A percentile compares a stretch with the other conserved stretches of the same genome.
These are phyloP conservation scores for Thelonectria rubi DNA, from an alignment of 2,329 filamentous ascomycete species.

Conservation along the genomic window DNA sequence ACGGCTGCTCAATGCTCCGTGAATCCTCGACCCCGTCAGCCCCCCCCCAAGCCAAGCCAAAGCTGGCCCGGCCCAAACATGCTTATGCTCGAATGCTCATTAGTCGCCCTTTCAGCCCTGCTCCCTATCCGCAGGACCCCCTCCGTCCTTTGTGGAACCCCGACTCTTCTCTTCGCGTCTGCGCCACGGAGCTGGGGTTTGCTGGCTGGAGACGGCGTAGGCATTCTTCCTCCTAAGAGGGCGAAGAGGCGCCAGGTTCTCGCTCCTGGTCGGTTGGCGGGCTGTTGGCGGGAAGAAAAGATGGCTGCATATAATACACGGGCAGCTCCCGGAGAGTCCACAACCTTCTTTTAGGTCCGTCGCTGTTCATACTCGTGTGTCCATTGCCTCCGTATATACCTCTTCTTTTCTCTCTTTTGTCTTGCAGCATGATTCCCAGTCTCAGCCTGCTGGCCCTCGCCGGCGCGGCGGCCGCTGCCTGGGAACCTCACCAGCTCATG, in stretches of 20 bases:
- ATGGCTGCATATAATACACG: constrained; percentile 19
- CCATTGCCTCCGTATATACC: background rate
- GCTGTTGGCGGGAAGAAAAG: background rate
- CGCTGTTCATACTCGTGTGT: background rate
- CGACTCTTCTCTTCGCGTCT: constrained; percentile 4
- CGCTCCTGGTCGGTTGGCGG: background rate
- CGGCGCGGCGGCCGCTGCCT: constrained; percentile 29
- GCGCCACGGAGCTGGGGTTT: constrained; percentile 26
- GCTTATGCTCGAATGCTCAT: background rate
- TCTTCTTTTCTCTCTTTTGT: background rate
- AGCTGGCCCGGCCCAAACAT: too few species aligned
- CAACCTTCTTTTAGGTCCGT: background rate
- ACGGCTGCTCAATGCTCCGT: background rate
- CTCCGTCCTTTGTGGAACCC: constrained; percentile 11
- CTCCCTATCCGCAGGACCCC: constrained; percentile 5
- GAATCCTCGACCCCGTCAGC: constrained; percentile 1
- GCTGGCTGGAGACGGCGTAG: constrained; percentile 17
- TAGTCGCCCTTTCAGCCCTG: constrained; percentile 23
- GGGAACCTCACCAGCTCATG: constrained; percentile 37
- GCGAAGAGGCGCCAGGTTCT: background rate
- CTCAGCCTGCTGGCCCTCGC: constrained; percentile 33
- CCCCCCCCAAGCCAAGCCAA: background rate
- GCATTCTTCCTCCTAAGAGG: constrained; percentile 7
- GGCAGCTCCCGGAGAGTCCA: background rate
- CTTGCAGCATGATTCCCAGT: constrained; percentile 31